Evolutionary conservation across 306 rosid species (phyloP), one percentile per base, ranked within the genome.

Genomic region (Citrullus colocynthis): DNA sequence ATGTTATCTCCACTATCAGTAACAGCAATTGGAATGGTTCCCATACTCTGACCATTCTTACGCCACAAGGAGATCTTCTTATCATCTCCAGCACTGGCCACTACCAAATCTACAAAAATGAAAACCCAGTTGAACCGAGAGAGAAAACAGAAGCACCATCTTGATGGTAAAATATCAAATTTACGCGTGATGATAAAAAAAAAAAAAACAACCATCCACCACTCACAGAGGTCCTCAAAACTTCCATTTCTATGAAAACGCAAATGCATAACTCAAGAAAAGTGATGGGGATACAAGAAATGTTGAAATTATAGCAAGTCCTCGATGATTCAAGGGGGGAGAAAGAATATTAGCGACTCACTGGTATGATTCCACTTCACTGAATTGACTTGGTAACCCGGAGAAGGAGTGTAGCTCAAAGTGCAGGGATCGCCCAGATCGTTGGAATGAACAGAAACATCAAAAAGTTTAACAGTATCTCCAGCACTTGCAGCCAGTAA

Each of bases 361-460:
- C 99, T 96, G 52, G 99, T 92, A 82, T 96, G 99, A 84, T 92
- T 92, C 99, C 99, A 96, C 81, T 91, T 96, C 67, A 96, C 89
- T 36, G 97, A 91, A 88, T 96, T 89, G 88, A 96, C 91, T 72
- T 87, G 91, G 56, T 57, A 88, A 36, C 96, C 90, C 30, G 96
- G 89, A 59, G 96, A 91, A 36, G 98, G 99, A 75, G 88, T 85
- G 86, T 88, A 96, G 87, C 89, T 91, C 84, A 93, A 90, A 8
- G 88, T 85, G 62, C 98, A 93, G 30, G 97, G 98, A 91, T 92
- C 98, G 74, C 93, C 90, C 41, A 92, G 98, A 91, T 92, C 98
- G 74, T 91, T 91, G 42, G 93, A 81, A 88, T 91, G 89, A 36
- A 84, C 90, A 21, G 98, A 91, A 12, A 89, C 90, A 82, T 96